These are phyloP conservation scores for Isatis tinctoria DNA, from an alignment of 345 rosid genomes.

Conservation along the genomic window DNA sequence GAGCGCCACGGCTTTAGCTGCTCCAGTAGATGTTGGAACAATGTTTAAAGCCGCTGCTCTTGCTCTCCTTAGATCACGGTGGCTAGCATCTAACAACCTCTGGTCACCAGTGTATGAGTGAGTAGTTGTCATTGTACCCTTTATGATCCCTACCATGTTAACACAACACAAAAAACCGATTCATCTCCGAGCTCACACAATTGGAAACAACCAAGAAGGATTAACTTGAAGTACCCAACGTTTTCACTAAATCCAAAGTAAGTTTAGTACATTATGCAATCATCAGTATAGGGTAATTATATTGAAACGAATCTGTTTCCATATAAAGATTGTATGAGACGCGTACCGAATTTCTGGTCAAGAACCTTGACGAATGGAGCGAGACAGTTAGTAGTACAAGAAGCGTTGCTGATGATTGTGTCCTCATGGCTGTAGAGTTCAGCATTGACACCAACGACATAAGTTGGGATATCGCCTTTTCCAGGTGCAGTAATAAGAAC, in stretches of 20 bases:
- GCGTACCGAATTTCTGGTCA: constrained; percentile 89
- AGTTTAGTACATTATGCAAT: neutral
- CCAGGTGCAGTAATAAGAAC: constrained; percentile 97
- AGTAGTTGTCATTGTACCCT: constrained; percentile 99
- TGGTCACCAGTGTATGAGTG: constrained; percentile 99
- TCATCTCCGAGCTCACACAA: neutral
- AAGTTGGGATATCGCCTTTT: constrained; percentile 96
- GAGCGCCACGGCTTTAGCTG: constrained; percentile 97
- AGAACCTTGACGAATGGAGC: constrained; percentile 99
- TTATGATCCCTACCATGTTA: constrained; percentile 68
- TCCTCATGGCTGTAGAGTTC: constrained; percentile 65
- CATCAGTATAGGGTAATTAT: neutral
- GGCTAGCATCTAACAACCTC: constrained; percentile 87
- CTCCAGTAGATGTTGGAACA: constrained; percentile 97
- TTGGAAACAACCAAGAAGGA: neutral
- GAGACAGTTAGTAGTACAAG: constrained; percentile 99
- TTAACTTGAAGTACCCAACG: neutral
- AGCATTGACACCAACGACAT: constrained; percentile 94
- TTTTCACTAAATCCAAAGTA: too few relatives aligned
- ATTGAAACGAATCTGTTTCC: neutral
- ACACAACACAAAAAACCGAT: neutral
- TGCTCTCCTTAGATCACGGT: constrained; percentile 97
- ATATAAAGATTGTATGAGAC: neutral
- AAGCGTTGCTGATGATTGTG: constrained; percentile 92
- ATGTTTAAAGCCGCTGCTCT: constrained; percentile 97